Evolutionary conservation across 306 rosid genomes (phyloP), one percentile per base, ranked within the genome.

Genomic region (Crotalaria pallida): DNA sequence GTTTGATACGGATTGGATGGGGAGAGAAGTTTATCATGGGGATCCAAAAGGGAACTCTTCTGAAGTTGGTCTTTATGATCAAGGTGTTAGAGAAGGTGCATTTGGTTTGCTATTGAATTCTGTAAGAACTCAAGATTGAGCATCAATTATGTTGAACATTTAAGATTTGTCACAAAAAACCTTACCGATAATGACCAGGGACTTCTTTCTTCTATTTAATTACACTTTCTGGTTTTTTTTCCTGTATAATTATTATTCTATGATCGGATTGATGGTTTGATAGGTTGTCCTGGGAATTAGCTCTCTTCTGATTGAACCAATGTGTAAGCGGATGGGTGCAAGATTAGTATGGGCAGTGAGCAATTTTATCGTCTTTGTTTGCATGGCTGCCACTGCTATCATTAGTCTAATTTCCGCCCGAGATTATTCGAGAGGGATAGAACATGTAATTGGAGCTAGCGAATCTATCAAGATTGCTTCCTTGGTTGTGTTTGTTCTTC

Each of bases 1-100:
- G 63, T 92, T 92, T 52, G 98, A 92, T 76, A 92, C 98, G 76
- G 98, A 92, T 86, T 92, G 99, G 99, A 95, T 94, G 99, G 99
- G 99, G 53, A 89, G 97, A 77, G 99, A 94, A 81, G 99, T 94
- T 76, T 91, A 85, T 84, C 99, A 95, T 51, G 99, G 99, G 67
- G 86, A 91, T 85, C 99, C 99, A 10, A 86, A 86, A 68, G 99
- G 99, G 80, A 80, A 56, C 69, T 22, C 40, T 29, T 49, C 89
- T 66, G 85, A 89, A 61, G 77, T 80, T 58, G 66, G 31, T 27
- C 80, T 83, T n/a, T 95, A 89, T 75, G 88, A 87, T 78, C 92
- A 81, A 79, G 99, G 99, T 72, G 99, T 95, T 74, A 89, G 99
- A 89, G 88, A 88, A 89, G 99, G 99, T 89, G 96, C 99, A 87